Evolutionary conservation across 805 yeast genomes (phyloP).

Genomic region (Metschnikowia borealis): DNA sequence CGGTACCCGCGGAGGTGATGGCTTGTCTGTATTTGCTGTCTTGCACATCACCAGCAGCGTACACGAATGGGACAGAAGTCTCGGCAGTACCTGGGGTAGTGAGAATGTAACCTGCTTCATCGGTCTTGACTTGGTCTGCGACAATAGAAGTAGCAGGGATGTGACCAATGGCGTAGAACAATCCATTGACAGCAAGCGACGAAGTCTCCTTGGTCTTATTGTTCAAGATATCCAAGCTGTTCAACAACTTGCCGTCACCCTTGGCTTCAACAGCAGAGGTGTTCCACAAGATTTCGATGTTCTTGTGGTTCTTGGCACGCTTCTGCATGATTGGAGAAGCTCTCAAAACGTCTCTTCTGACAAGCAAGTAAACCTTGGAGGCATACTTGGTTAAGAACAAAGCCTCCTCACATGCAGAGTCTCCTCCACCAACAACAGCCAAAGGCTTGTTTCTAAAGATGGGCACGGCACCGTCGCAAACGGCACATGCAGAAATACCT

Average conservation of each 20-base stretch:
- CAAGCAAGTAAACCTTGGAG: conserved; percentile 88
- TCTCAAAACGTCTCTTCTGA: conserved; percentile 90
- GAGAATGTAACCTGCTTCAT: conserved; percentile 82
- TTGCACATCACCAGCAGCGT: conserved; percentile 99
- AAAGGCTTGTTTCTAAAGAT: conserved; percentile 96
- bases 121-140: conserved; percentile 72
- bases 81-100: conserved; percentile 86
- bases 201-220: conserved; percentile 63
- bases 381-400: conserved; percentile 95
- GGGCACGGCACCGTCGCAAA: conserved; percentile 99
- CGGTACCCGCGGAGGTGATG: conserved; percentile 98
- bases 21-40: conserved; percentile 98
- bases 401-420: conserved; percentile 99
- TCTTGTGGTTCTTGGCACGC: conserved; percentile 78
- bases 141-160: conserved; percentile 89
- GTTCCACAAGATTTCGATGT: conserved; percentile 87
- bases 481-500: conserved; percentile 99
- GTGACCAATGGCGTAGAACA: conserved; percentile 98
- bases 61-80: conserved; percentile 86
- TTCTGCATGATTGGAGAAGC: conserved; percentile 97
- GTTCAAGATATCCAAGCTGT: conserved; percentile 61
- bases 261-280: conserved; percentile 82
- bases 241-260: conserved; percentile 87
- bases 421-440: conserved; percentile 99
- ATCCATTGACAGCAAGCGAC: conserved; percentile 79